Evolutionary conservation across 1,284 basidiomycete species (phyloP).

Genomic region (Tremellales sp.): DNA sequence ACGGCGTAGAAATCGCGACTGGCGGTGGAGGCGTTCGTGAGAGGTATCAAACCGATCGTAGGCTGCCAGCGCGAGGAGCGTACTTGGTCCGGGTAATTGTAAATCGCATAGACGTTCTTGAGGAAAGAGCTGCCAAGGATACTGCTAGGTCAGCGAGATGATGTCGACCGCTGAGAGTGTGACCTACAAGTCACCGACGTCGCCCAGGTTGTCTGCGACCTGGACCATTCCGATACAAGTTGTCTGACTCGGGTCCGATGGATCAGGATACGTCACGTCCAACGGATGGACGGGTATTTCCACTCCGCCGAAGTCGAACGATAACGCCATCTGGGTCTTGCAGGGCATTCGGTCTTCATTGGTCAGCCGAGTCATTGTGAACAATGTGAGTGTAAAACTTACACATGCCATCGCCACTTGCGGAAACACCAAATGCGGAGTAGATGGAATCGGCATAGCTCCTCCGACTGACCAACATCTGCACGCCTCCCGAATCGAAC

Average conservation of each 20-base stretch:
- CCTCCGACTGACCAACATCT: conserved; percentile 35
- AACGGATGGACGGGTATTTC: conserved; percentile 43
- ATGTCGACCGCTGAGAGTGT: not conserved
- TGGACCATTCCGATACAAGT: conserved; percentile 46
- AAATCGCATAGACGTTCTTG: conserved; percentile 48
- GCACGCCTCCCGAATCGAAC: conserved; percentile 46
- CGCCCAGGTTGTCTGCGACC: conserved; percentile 26
- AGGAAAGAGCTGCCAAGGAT: conserved; percentile 46
- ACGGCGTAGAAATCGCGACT: conserved; percentile 47
- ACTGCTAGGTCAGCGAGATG: conserved; percentile 12
- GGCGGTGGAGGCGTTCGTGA: conserved; percentile 39
- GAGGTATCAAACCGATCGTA: conserved; percentile 37
- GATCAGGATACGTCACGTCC: conserved; percentile 44
- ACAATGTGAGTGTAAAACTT: conserved; percentile 11
- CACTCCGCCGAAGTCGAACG: conserved; percentile 37
- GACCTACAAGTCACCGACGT: conserved; percentile 39
- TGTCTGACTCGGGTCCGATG: conserved; percentile 27
- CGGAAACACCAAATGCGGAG: conserved; percentile 28
- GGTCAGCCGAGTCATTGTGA: conserved; percentile 3
- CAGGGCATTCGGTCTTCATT: conserved; percentile 44
- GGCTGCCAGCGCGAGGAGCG: conserved; percentile 38
- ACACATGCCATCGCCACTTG: conserved; percentile 37
- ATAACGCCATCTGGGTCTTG: conserved; percentile 35
- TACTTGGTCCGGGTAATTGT: conserved; percentile 41
- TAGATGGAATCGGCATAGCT: conserved; percentile 40